These are phyloP conservation scores for Thielaviopsis punctulata DNA, from an alignment of 2,329 filamentous ascomycete genomes.

Conservation along the genomic window DNA sequence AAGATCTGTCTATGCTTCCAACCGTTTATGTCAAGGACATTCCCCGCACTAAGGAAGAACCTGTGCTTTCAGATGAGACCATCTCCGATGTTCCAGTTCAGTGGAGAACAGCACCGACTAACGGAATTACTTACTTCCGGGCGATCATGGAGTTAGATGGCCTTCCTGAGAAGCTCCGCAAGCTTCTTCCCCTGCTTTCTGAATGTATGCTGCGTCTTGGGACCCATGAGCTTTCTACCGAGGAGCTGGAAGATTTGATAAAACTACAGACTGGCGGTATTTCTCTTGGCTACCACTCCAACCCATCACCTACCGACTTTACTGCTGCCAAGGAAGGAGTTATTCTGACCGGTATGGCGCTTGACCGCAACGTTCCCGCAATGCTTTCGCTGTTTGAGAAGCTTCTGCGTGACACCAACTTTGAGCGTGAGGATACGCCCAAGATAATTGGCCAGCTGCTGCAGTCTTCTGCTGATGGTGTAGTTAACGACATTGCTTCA, in stretches of 20 bases:
- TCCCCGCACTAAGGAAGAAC: slow-evolving; percentile 51
- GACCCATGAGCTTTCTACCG: slow-evolving; percentile 75
- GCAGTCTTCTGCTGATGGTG: slow-evolving; percentile 72
- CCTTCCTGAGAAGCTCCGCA: slow-evolving; percentile 67
- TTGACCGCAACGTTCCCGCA: slow-evolving; percentile 76
- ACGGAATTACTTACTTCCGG: slow-evolving; percentile 90
- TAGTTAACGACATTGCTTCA: slow-evolving; percentile 80
- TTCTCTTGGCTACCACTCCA: slow-evolving; percentile 67
- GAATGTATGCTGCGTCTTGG: slow-evolving; percentile 87
- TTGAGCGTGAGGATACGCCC: slow-evolving; percentile 66
- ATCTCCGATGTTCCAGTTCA: slow-evolving; percentile 54
- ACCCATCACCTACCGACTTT: slow-evolving; percentile 57
- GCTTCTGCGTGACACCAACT: slow-evolving; percentile 74
- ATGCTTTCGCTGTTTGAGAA: slow-evolving; percentile 79
- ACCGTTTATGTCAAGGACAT: slow-evolving; percentile 83
- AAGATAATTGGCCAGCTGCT: slow-evolving; percentile 73
- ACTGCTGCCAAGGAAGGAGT: slow-evolving; percentile 62
- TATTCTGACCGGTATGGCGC: slow-evolving; percentile 66
- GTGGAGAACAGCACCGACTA: slow-evolving; percentile 85
- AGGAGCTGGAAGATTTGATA: slow-evolving; percentile 86
- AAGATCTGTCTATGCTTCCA: slow-evolving; percentile 75
- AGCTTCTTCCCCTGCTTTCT: slow-evolving; percentile 76
- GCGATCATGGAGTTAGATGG: slow-evolving; percentile 66
- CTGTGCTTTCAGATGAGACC: slow-evolving; percentile 43
- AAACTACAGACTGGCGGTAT: slow-evolving; percentile 92